Percentiles rank a stretch among this genome's conserved stretches.
These are phyloP conservation scores for Colletotrichum trifolii DNA, from an alignment of 2,329 filamentous ascomycete genomes.

Conservation along the genomic window DNA sequence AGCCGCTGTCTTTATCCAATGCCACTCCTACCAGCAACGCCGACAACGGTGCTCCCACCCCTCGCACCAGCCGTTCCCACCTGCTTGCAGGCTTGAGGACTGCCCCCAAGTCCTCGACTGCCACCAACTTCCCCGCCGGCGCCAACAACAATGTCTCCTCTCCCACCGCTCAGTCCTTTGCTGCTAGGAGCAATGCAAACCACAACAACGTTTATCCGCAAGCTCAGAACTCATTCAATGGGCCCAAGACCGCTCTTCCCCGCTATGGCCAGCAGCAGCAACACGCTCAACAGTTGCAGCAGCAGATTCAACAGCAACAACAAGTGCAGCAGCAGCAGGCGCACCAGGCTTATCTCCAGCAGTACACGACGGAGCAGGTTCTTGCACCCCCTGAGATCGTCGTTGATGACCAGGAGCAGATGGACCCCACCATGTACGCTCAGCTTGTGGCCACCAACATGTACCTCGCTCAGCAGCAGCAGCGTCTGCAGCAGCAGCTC, in stretches of 20 bases:
- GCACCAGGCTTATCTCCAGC: constrained; percentile 50
- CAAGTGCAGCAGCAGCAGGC: constrained; percentile 44
- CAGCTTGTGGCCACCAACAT: constrained; percentile 92
- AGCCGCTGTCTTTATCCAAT: constrained; percentile 84
- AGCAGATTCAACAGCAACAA: constrained; percentile 45
- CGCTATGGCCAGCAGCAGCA: constrained; percentile 53
- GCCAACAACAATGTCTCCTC: constrained; percentile 63
- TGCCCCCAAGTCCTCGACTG: constrained; percentile 86
- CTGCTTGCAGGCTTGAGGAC: constrained; percentile 93
- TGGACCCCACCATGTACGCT: constrained; percentile 88
- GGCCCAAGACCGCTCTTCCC: constrained; percentile 69
- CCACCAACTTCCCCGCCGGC: constrained; percentile 73
- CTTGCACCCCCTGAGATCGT: constrained; percentile 85
- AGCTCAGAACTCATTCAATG: constrained; percentile 56
- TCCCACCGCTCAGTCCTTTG: constrained; percentile 56
- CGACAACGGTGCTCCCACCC: constrained; percentile 79
- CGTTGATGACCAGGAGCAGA: constrained; percentile 76
- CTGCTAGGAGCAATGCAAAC: constrained; percentile 53
- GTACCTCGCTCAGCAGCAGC: constrained; percentile 93
- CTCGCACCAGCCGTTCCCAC: constrained; percentile 93
- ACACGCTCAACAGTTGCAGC: constrained; percentile 35
- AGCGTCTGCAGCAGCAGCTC: constrained; percentile 93
- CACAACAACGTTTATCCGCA: constrained; percentile 57
- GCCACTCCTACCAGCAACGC: constrained; percentile 76
- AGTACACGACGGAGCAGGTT: constrained; percentile 82